Base-by-base conservation (phyloP, 106 monocot species). In the Acorus calamus region DNA sequence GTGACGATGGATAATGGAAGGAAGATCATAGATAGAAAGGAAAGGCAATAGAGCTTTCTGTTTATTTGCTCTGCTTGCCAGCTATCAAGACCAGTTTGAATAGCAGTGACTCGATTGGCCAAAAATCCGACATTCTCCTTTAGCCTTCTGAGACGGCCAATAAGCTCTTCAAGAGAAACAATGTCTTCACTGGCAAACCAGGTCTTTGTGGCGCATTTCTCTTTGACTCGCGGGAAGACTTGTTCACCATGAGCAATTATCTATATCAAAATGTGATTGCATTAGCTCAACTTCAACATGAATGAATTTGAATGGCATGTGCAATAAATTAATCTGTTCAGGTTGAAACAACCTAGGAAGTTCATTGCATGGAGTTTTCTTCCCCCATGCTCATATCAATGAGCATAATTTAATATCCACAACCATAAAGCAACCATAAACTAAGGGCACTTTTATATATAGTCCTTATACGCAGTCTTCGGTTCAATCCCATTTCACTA, bases 31-130 rank as follows among this genome's bases (percentile, higher is more conserved):
- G 94, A 96, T 11, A 96, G 76, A 47, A 96, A 87, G 0, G 94
- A 90, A 53, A 96, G 90, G 67, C 81, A 90, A 59, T 96, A 96
- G n/a, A 96, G 79, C 75, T 85, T 96, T 44, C 78, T 72, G 70
- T 96, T 96, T 60, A 96, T 90, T 74, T 96, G 87, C 69, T 96
- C 94, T 0, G 94, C 75, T 42, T 96, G 90, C 94, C 94, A 90
- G 45, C 94, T 89, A 67, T 87, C 94, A 56, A 96, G 90, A 66
- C 90, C 87, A 60, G 86, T 84, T 60, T 89, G 87, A 78, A 89
- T 73, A 8, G 94, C 87, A 10, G 81, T 87, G n/a, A 94, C 82
- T 12, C 90, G 73, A 66, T 82, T 96, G 48, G 79, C 84, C 52
- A 96, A 79, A 59, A 90, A 96, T 50, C 90, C 90, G 42, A 96